Evolutionary conservation across 176 grass and related monocot species (phyloP).

Genomic region (Carex scoparia): DNA sequence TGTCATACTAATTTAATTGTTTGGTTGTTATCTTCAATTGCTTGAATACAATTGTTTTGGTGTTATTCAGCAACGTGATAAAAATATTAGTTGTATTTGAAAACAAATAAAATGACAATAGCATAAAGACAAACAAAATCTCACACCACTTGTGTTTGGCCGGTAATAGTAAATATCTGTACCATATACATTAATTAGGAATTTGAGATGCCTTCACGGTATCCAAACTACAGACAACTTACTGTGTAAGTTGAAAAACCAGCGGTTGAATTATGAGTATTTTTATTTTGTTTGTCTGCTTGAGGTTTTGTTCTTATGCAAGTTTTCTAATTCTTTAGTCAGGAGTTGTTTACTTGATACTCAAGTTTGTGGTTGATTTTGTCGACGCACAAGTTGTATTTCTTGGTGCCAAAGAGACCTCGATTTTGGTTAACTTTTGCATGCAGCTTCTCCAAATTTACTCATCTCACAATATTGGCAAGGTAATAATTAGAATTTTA

Average conservation of each 20-base stretch:
- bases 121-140: background rate
- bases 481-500: constrained; percentile 36
- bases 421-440: constrained; percentile 85
- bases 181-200: background rate
- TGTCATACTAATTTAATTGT: background rate
- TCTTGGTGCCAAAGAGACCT: constrained; percentile 84
- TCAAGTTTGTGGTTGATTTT: constrained; percentile 96
- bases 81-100: background rate
- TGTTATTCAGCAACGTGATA: too few species aligned
- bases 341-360: constrained; percentile 86
- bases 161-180: background rate
- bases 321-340: constrained; percentile 41
- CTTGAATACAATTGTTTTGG: too few species aligned
- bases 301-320: background rate
- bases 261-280: background rate
- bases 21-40: background rate
- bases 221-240: background rate
- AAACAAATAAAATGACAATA: background rate
- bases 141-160: background rate
- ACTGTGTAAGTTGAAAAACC: background rate
- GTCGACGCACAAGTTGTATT: constrained; percentile 91
- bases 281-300: too few species aligned
- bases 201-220: too few species aligned
- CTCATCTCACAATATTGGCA: constrained; percentile 93
- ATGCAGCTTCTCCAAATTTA: constrained; percentile 84